Percentiles rank a stretch among this genome's conserved stretches.
phyloP scores from a whole-genome alignment of 2,329 filamentous ascomycete species.

The Colletotrichum siamense region DNA sequence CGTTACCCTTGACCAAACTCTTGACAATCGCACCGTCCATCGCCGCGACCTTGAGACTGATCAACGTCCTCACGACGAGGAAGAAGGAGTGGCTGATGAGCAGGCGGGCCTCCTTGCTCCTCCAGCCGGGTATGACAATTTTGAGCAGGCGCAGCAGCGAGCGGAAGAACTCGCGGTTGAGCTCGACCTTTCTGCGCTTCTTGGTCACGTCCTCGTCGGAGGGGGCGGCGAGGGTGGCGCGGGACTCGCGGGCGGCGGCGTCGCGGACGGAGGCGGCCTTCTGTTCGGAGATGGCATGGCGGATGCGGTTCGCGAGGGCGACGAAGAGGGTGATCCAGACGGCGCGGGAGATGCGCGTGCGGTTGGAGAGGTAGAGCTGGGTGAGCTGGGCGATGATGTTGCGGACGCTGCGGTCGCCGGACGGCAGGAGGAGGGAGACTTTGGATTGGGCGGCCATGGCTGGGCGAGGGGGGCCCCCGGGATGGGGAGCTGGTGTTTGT shows the following conservation, averaged over 20 bases:
- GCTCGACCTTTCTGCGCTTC: constrained; percentile 80
- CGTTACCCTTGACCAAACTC: constrained; percentile 87
- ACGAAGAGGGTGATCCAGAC: constrained; percentile 85
- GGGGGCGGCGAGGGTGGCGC: constrained; percentile 51
- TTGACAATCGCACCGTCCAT: constrained; percentile 95
- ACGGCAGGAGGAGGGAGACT: constrained; percentile 55
- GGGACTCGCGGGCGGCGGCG: constrained; percentile 57
- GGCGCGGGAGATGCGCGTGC: constrained; percentile 80
- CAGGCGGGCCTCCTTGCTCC: constrained; percentile 85
- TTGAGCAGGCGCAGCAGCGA: constrained; percentile 78
- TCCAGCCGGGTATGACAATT: constrained; percentile 91
- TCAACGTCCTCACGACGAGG: constrained; percentile 85
- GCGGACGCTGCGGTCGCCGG: constrained; percentile 68
- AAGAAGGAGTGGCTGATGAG: constrained; percentile 93
- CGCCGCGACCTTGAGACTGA: constrained; percentile 94
- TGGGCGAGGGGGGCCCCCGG: background rate
- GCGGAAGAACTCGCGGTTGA: constrained; percentile 83
- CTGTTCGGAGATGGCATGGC: constrained; percentile 90
- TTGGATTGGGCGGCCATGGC: constrained; percentile 80
- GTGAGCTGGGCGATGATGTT: constrained; percentile 71
- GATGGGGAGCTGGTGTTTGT: background rate
- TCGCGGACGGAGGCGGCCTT: constrained; percentile 80
- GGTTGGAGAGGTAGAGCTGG: constrained; percentile 77
- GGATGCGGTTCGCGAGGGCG: constrained; percentile 84
- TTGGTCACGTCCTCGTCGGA: constrained; percentile 40